phyloP scores from a whole-genome alignment of 805 yeast species.

The Sugiyamaella lignohabitans region DNA sequence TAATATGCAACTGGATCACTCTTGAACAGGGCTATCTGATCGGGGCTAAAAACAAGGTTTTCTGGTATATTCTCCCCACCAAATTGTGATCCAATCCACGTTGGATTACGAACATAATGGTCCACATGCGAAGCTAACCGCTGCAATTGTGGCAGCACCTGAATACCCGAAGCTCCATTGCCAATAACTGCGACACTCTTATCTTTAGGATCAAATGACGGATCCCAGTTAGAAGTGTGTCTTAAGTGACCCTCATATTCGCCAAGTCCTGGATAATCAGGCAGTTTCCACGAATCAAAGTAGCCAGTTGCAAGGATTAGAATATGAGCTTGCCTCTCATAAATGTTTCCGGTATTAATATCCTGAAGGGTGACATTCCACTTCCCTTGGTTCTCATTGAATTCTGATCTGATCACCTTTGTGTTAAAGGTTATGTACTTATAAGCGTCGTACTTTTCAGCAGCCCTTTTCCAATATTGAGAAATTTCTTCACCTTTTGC shows the following conservation, averaged over 20 bases:
- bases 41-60: conserved; percentile 1
- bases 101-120: conserved; percentile 21
- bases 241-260: conserved; percentile 27
- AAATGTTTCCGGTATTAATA: conserved; percentile 10
- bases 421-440: conserved; percentile 19
- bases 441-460: conserved; percentile 21
- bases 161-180: conserved; percentile 32
- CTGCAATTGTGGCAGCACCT: conserved; percentile 22
- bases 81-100: conserved; percentile 15
- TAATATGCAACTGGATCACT: conserved; percentile 14
- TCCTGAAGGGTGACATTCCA: conserved; percentile 8
- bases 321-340: conserved; percentile 19
- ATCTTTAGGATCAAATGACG: conserved; percentile 19
- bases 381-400: conserved; percentile 12
- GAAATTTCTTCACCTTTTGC: conserved; percentile 24
- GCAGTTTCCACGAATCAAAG: conserved; percentile 28
- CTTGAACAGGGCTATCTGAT: conserved; percentile 1
- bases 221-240: conserved; percentile 33
- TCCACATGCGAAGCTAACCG: conserved; percentile 20
- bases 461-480: conserved; percentile 23
- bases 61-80: conserved; percentile 14
- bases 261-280: conserved; percentile 25
- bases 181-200: conserved; percentile 32
- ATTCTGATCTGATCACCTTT: conserved; percentile 19
- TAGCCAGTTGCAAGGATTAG: conserved; percentile 25